Conservation (phyloP, 768 basidiomycete species). For the Auricularia sp. region DNA sequence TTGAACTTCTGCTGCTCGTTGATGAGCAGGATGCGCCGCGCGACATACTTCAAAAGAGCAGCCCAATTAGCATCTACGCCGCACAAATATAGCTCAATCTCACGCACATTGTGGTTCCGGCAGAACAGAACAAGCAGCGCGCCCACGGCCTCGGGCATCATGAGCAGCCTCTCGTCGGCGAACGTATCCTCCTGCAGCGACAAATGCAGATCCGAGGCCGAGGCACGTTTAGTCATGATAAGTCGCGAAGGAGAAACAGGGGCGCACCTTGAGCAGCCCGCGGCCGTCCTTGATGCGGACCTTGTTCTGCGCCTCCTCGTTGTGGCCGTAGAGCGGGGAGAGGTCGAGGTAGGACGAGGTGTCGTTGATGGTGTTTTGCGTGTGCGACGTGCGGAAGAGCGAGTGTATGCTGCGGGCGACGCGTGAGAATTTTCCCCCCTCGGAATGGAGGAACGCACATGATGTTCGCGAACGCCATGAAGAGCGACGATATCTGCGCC, state of each 20-base stretch:
- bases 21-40: slow-evolving; percentile 62
- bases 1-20: slow-evolving; percentile 61
- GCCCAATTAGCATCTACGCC: slow-evolving; percentile 14
- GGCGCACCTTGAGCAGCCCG: slow-evolving; percentile 25
- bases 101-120: slow-evolving; percentile 68
- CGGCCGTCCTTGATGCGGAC: slow-evolving; percentile 46
- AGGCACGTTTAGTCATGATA: neutral
- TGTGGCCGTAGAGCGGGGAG: slow-evolving; percentile 71
- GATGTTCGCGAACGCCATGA: slow-evolving; percentile 62
- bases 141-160: slow-evolving; percentile 67
- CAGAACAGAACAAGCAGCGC: slow-evolving; percentile 70
- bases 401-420: slow-evolving; percentile 12
- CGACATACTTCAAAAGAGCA: slow-evolving; percentile 53
- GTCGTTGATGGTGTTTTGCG: slow-evolving; percentile 59
- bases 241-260: neutral
- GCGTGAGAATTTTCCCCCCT: neutral
- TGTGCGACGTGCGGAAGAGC: slow-evolving; percentile 71
- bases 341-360: slow-evolving; percentile 84
- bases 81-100: too few relatives aligned
- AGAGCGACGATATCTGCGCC: slow-evolving; percentile 63
- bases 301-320: slow-evolving; percentile 46
- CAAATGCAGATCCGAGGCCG: neutral
- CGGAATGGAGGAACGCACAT: neutral
- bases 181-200: slow-evolving; percentile 57
- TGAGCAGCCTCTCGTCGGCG: slow-evolving; percentile 65